Percentiles rank a stretch among this genome's conserved stretches.
Conservation (phyloP, 2,329 filamentous ascomycete species). For the Colletotrichum costaricense region DNA sequence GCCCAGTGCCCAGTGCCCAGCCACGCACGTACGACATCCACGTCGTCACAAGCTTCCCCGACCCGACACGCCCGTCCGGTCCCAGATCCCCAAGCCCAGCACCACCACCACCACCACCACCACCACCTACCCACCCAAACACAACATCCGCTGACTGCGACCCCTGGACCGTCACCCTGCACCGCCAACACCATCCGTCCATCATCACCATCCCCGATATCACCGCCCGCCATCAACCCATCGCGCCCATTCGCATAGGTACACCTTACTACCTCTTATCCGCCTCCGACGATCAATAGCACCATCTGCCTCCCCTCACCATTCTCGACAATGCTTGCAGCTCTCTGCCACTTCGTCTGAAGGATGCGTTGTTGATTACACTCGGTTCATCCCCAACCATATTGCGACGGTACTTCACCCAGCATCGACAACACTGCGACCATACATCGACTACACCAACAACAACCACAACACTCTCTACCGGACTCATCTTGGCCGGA, state of each 20-base stretch:
- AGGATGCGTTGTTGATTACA: slow-evolving; percentile 34
- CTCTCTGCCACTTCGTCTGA: slow-evolving; percentile 12
- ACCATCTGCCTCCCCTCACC: neutral
- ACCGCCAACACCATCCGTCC: slow-evolving; percentile 6
- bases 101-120: neutral
- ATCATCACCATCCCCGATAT: neutral
- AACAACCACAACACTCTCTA: neutral
- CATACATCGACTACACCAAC: neutral
- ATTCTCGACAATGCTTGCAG: slow-evolving; percentile 20
- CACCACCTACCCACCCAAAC: neutral
- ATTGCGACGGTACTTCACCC: slow-evolving; percentile 2
- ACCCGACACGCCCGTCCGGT: slow-evolving; percentile 24
- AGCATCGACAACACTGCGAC: neutral
- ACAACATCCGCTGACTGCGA: neutral
- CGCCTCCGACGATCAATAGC: neutral
- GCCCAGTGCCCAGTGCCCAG: neutral
- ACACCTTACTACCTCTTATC: neutral
- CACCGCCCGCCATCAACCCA: neutral
- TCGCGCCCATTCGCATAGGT: neutral
- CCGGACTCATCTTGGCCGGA: neutral
- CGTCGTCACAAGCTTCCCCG: slow-evolving; percentile 29
- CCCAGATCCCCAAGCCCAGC: neutral
- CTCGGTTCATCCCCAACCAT: slow-evolving; percentile 1
- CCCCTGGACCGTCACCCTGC: slow-evolving; percentile 9
- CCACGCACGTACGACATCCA: slow-evolving; percentile 4